Evolutionary conservation across 2,329 filamentous ascomycete species (phyloP), one percentile per base, ranked within the genome.

Genomic region (Seiridium unicorne): DNA sequence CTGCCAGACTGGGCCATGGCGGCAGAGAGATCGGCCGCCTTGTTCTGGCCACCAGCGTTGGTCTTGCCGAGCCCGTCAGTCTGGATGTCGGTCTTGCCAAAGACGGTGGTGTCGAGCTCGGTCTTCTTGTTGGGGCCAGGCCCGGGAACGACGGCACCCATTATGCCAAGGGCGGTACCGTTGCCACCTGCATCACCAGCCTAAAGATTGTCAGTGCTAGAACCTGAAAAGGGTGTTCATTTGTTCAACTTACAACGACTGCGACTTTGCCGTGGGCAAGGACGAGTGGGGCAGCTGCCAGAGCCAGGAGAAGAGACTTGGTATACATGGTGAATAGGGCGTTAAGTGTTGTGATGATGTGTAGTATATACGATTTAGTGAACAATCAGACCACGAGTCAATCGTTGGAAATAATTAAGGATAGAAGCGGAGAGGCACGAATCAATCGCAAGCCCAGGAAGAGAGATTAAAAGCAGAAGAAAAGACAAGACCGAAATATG

Each of bases 141-240:
- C 5, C 49, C 49, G 57, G 57, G 48, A 36, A 59, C 36, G 26
- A 54, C 38, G 42, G n/a, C 49, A 34, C 57, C 57, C 57, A 40
- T 44, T 61, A 79, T 79, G 31, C 70, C 77, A 3, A 79, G 69
- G n/a, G 72, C 77, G 1, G 77, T 79, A 31, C 71, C 72, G 65
- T 79, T 79, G 63, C 76, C 76, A 40, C 76, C 76, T 1, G 67
- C 67, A 60, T 77, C 71, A 47, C 75, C 75, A 6, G 49, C 8
- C 49, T 53, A 53, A 9, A 34, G 31, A 9, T 9, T 32, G 49
- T 36, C 31, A 34, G 26, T 9, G 7, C 7, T 48, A 10, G 7
- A n/a, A 48, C n/a, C n/a, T 10, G n/a, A 48, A 18, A 32, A 53
- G 34, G 26, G 32, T 9, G 49, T 13, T 53, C 8, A 31, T 11